Base-by-base conservation (phyloP, 768 basidiomycete species). In the Lactarius trivialis region DNA sequence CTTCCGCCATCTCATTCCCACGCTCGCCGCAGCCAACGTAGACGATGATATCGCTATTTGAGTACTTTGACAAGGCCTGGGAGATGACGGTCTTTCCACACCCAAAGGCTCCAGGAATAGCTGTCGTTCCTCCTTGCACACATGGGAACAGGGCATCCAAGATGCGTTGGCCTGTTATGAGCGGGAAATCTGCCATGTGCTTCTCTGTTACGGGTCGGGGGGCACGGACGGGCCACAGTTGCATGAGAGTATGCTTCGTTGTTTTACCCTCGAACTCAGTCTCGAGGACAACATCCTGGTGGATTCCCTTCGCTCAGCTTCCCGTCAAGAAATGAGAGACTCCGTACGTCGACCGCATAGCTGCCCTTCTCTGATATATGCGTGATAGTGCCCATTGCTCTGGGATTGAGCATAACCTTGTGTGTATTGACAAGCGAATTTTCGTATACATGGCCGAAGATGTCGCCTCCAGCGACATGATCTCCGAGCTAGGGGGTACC, bases 21-120 rank as follows among this genome's bases (percentile, higher is more conserved):
- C 97, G 92, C 76, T 99, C 97, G 65, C 96, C 97, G 72, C 97
- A 98, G 28, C 97, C 97, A 68, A 99, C 97, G 72, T 99, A 99
- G 68, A 99, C 85, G 72, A 99, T 98, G 70, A 98, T 98, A 74
- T 98, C 96, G 68, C 94, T 97, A 79, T 99, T 99, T 30, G 97
- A 99, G 76, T 85, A 99, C 74, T 99, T 99, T 61, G 96, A 98
- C 67, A 98, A 78, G 21, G 96, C 96, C 77, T 98, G 91, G 30
- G 94, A 98, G 70, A 99, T 99, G 70, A 99, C 97, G 32, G 96
- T 98, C 80, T 97, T 97, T 70, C 93, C 93, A 71, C 95, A 98
- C 71, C 97, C 97, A 75, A 99, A 99, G 68, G 97, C 97, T 67
- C 97, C 97, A 26, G 97, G 97, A 76, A 98, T 99, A 63, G 93